Conservation (phyloP, 768 basidiomycete species). For the Trametes gibbosa region DNA sequence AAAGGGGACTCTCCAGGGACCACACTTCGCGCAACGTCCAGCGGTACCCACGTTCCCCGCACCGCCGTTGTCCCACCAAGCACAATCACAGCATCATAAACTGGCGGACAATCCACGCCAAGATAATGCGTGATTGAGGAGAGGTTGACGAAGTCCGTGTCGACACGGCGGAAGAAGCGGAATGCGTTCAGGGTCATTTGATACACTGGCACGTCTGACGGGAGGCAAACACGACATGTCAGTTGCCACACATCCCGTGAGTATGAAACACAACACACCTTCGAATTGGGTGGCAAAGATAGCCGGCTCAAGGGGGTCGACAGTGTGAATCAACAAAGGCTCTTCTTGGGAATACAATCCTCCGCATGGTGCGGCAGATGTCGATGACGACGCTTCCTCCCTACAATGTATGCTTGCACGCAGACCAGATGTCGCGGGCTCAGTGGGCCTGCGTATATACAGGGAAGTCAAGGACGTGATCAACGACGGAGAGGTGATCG, state of each 20-base stretch:
- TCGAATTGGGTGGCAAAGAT: constrained; percentile 69
- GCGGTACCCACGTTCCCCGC: constrained; percentile 69
- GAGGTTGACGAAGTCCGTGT: constrained; percentile 77
- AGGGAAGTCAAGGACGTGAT: constrained; percentile 20
- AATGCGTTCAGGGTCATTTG: constrained; percentile 58
- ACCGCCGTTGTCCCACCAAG: constrained; percentile 51
- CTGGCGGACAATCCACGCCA: constrained; percentile 37
- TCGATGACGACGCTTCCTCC: not conserved
- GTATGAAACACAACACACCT: constrained; percentile 42
- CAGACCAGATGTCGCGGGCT: not conserved
- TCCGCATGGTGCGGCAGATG: not conserved
- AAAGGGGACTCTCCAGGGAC: constrained; percentile 50
- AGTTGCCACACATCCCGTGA: constrained; percentile 20
- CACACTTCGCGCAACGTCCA: constrained; percentile 51
- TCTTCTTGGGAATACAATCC: constrained; percentile 23
- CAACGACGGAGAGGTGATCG: constrained; percentile 18
- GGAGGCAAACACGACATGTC: not conserved
- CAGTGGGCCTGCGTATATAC: constrained; percentile 8
- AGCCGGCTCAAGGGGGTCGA: constrained; percentile 57
- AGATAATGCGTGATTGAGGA: constrained; percentile 52
- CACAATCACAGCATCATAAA: constrained; percentile 48
- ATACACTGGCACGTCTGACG: constrained; percentile 69
- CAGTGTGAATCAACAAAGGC: constrained; percentile 59
- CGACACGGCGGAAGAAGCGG: constrained; percentile 66
- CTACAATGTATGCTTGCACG: not conserved